Evolutionary conservation across 1,284 basidiomycete genomes (phyloP), one percentile per base, ranked within the genome.

Genomic region (Laetiporus sulphureus): DNA sequence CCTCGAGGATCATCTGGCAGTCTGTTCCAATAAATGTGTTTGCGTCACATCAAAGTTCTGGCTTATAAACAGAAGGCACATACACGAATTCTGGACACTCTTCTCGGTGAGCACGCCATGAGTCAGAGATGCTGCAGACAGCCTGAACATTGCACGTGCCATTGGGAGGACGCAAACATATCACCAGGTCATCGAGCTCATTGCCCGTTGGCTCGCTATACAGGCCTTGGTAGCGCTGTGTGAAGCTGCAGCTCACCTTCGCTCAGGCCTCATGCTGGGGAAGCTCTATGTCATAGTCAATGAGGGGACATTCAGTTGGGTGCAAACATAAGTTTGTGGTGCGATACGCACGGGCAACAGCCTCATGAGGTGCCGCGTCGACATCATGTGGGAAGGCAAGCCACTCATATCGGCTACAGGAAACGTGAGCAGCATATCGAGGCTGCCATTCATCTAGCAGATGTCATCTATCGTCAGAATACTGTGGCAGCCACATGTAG

Each of bases 61-160:
- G n/a, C n/a, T n/a, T n/a, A n/a, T n/a, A n/a, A n/a, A n/a, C n/a
- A n/a, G n/a, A 38, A 27, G 42, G 25, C 15, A 76, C 85, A 61
- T 58, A 91, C 86, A 91, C 41, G 87, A 86, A 52, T 83, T 80
- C 64, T 93, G 91, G 44, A 94, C 87, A 60, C 83, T 88, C 50
- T 79, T 74, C 61, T 94, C 91, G 1, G 78, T 83, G 50, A 93
- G 68, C 18, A 91, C 85, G 15, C 91, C 92, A 57, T 92, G 89
- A 95, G 63, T 95, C 92, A 3, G 73, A 80, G 13, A 91, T 84
- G 48, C 87, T 91, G 40, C 91, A 75, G 24, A 90, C 70, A 15
- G 76, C 87, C 63, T 93, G 90, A 12, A 91, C 83, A 20, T 68
- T 68, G 53, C 81, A 83, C 7, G 67, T 69, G 1, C 72, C 71